These are phyloP conservation scores for Fagus sylvatica DNA, from an alignment of 306 rosid genomes.

Conservation along the genomic window DNA sequence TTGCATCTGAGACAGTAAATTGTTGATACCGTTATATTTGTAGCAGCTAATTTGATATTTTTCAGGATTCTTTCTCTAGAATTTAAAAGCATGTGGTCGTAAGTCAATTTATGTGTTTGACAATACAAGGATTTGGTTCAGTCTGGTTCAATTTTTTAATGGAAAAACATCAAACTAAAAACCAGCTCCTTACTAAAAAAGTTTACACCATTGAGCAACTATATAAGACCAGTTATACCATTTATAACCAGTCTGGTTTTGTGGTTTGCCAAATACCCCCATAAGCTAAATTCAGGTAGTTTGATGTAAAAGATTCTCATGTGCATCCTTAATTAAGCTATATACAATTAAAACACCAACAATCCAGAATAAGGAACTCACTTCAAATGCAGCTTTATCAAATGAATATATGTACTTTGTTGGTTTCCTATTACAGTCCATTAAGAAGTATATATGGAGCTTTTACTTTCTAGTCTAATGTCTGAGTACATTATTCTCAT, in stretches of 20 bases:
- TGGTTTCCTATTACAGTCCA: neutral
- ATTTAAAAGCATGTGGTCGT: neutral
- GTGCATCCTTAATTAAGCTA: neutral
- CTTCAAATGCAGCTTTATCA: neutral
- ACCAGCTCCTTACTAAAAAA: no score
- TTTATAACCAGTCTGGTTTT: neutral
- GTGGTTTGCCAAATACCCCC: neutral
- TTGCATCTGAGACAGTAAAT: neutral
- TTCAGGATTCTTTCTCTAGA: neutral
- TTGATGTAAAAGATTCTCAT: neutral
- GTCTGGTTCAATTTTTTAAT: neutral
- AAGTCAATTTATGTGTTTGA: neutral
- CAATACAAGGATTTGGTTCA: neutral
- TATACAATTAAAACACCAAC: neutral
- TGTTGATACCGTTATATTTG: neutral
- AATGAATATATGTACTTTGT: neutral
- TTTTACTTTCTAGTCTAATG: neutral
- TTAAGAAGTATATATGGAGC: neutral
- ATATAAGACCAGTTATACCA: neutral
- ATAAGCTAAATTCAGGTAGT: neutral
- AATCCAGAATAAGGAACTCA: neutral
- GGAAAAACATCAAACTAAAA: neutral
- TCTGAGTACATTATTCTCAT: neutral
- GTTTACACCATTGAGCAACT: no score
- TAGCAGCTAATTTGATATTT: neutral